Evolutionary conservation across 139 green algal genomes (phyloP).

Genomic region (Tetradesmus obliquus): DNA sequence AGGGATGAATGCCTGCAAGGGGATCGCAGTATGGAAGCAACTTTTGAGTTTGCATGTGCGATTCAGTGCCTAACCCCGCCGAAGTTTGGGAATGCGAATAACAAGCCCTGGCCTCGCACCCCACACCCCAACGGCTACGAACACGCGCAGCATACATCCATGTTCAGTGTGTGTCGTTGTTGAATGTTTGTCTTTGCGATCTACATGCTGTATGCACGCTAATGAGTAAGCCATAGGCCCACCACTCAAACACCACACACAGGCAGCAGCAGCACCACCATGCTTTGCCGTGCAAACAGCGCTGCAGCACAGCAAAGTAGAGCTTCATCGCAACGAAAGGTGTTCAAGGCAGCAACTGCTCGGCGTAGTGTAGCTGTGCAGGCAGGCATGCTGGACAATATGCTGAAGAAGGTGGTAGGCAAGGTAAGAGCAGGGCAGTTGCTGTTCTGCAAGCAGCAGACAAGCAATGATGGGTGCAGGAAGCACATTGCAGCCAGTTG

Average conservation of each 20-base stretch:
- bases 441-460: not conserved
- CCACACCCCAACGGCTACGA: not conserved
- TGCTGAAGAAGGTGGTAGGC: not conserved
- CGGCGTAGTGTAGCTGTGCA: not conserved
- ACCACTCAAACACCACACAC: not conserved
- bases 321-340: not conserved
- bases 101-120: not conserved
- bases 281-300: not conserved
- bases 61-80: not conserved
- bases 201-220: not conserved
- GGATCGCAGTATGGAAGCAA: not conserved
- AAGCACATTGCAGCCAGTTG: not conserved
- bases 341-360: not conserved
- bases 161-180: not conserved
- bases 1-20: too few relatives aligned
- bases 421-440: not conserved
- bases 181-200: not conserved
- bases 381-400: not conserved
- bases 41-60: not conserved
- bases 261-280: not conserved
- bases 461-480: not conserved
- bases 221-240: not conserved
- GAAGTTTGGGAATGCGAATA: not conserved
- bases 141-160: not conserved
- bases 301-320: not conserved